These are phyloP conservation scores for Stagonosporopsis cucurbitacearum DNA, from an alignment of 2,329 filamentous ascomycete species.

Conservation along the genomic window DNA sequence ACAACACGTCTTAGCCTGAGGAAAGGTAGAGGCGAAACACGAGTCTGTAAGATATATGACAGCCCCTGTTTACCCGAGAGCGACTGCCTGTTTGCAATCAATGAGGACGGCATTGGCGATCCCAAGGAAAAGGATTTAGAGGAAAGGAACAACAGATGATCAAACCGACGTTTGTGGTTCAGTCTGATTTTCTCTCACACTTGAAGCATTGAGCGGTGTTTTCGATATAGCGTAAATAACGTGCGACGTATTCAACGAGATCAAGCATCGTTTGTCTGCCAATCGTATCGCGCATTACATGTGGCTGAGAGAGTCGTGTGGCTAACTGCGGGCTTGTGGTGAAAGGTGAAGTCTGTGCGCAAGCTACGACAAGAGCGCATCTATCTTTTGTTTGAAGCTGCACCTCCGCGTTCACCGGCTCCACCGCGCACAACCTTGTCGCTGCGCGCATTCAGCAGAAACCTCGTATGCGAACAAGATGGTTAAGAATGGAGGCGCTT, in stretches of 20 bases:
- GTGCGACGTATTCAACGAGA: not conserved
- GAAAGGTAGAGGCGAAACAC: conserved; percentile 92
- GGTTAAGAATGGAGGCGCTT: conserved; percentile 67
- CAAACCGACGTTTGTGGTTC: not conserved
- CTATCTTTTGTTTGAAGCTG: conserved; percentile 43
- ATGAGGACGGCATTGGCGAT: conserved; percentile 95
- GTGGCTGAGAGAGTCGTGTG: not conserved
- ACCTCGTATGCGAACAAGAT: conserved; percentile 69
- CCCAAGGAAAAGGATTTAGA: conserved; percentile 95
- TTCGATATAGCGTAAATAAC: conserved; percentile 11
- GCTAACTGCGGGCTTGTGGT: not conserved
- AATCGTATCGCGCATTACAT: not conserved
- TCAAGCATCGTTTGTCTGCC: not conserved
- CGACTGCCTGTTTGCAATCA: conserved; percentile 95
- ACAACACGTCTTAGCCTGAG: conserved; percentile 94
- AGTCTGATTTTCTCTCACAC: not conserved
- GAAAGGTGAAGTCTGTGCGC: conserved; percentile 22
- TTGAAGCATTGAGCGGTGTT: conserved; percentile 27
- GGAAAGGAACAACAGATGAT: conserved; percentile 57
- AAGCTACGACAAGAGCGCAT: conserved; percentile 26
- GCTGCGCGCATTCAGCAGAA: conserved; percentile 5
- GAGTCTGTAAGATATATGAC: conserved; percentile 99
- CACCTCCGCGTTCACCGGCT: conserved; percentile 30
- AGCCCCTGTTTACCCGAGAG: conserved; percentile 96
- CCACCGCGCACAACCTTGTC: conserved; percentile 21